Conservation (phyloP, 2,329 filamentous ascomycete species). For the Ilyonectria sp. region DNA sequence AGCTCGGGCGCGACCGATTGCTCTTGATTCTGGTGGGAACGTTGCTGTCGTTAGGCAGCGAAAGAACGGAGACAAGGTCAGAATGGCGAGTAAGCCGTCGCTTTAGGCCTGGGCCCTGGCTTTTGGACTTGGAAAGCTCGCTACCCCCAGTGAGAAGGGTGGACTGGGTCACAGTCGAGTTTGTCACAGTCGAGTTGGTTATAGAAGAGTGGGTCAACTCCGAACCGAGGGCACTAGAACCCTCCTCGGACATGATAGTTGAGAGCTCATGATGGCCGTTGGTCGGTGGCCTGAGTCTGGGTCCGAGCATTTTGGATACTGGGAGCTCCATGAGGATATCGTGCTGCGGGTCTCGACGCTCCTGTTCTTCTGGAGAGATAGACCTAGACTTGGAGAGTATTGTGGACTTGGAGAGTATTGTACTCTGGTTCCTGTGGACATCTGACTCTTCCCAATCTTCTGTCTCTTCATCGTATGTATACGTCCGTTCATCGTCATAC, state of each 20-base stretch:
- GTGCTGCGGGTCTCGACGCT: constrained; percentile 33
- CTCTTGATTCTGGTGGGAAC: constrained; percentile 75
- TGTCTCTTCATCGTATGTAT: constrained; percentile 39
- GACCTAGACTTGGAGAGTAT: constrained; percentile 36
- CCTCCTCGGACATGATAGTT: constrained; percentile 70
- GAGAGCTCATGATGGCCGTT: constrained; percentile 70
- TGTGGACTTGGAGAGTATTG: constrained; percentile 34
- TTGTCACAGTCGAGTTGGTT: constrained; percentile 68
- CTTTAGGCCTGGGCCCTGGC: constrained; percentile 71
- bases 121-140: constrained; percentile 57
- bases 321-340: constrained; percentile 39
- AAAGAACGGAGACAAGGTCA: constrained; percentile 94
- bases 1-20: constrained; percentile 82
- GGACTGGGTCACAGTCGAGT: constrained; percentile 69
- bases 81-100: constrained; percentile 90
- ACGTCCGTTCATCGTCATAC: constrained; percentile 40
- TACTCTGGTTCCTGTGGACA: constrained; percentile 36
- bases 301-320: constrained; percentile 50
- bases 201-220: constrained; percentile 63
- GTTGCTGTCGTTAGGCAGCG: constrained; percentile 73
- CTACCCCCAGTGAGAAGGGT: constrained; percentile 65
- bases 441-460: constrained; percentile 49
- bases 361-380: constrained; percentile 38
- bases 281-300: constrained; percentile 64
- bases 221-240: constrained; percentile 61